Evolutionary conservation across 768 basidiomycete genomes (phyloP).

Genomic region (Piloderma croceum): DNA sequence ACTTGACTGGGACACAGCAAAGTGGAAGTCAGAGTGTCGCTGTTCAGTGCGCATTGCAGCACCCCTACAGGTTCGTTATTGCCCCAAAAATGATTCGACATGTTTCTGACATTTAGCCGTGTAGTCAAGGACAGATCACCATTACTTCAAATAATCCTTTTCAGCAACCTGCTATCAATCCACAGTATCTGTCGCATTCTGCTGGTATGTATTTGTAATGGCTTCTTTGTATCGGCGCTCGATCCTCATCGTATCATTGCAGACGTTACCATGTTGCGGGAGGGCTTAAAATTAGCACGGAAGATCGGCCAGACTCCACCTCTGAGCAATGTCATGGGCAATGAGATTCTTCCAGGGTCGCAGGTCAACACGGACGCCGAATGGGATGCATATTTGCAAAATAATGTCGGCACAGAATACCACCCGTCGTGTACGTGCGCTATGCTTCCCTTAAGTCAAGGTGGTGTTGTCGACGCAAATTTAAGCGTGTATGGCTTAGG

Average conservation of each 20-base stretch:
- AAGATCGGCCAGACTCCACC: conserved; percentile 48
- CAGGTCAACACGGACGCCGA: conserved; percentile 48
- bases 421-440: conserved; percentile 56
- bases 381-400: conserved; percentile 47
- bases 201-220: conserved; percentile 31
- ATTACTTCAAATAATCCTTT: conserved; percentile 59
- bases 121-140: conserved; percentile 52
- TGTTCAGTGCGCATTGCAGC: conserved; percentile 64
- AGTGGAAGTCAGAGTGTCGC: conserved; percentile 31
- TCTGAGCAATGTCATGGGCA: conserved; percentile 37
- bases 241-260: neutral
- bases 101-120: conserved; percentile 1
- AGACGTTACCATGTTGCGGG: conserved; percentile 46
- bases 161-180: conserved; percentile 57
- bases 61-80: conserved; percentile 44
- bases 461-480: conserved; percentile 54
- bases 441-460: conserved; percentile 48
- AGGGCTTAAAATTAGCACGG: conserved; percentile 60
- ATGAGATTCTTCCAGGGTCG: conserved; percentile 47
- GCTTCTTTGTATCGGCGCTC: neutral
- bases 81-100: conserved; percentile 2
- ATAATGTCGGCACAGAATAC: conserved; percentile 44
- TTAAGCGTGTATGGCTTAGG: conserved; percentile 51
- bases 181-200: conserved; percentile 54
- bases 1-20: conserved; percentile 37